These are phyloP conservation scores for Metschnikowia cubensis DNA, from an alignment of 805 yeast species.

Conservation along the genomic window DNA sequence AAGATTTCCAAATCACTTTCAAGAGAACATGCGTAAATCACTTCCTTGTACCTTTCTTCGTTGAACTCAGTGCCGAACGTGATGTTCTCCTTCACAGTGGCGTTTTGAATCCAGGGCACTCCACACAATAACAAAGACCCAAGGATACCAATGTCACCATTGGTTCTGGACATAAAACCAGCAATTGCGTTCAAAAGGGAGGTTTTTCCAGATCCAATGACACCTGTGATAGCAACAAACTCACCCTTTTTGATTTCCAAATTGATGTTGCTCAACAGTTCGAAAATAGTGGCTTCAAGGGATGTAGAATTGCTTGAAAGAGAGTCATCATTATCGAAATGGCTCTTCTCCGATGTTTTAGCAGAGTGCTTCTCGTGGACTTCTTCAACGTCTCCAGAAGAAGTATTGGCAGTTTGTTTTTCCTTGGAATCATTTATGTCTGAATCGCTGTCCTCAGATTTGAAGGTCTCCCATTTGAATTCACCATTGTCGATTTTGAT, in stretches of 20 bases:
- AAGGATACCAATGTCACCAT: slow-evolving; percentile 49
- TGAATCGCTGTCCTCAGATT: slow-evolving; percentile 22
- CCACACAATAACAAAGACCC: slow-evolving; percentile 58
- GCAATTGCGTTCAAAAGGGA: slow-evolving; percentile 67
- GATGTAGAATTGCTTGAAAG: slow-evolving; percentile 2
- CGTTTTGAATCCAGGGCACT: slow-evolving; percentile 81
- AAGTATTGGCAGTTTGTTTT: not conserved
- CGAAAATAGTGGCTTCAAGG: slow-evolving; percentile 27
- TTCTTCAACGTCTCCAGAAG: slow-evolving; percentile 1
- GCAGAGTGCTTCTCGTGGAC: not conserved
- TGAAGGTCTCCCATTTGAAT: slow-evolving; percentile 60
- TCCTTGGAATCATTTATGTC: slow-evolving; percentile 8
- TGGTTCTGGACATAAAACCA: slow-evolving; percentile 59
- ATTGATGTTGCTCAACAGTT: slow-evolving; percentile 49
- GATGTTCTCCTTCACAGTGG: slow-evolving; percentile 72
- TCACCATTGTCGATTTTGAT: slow-evolving; percentile 49
- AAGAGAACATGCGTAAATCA: slow-evolving; percentile 64
- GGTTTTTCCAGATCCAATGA: slow-evolving; percentile 80
- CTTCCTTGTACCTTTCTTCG: slow-evolving; percentile 45
- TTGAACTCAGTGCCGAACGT: slow-evolving; percentile 59
- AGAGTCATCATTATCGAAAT: not conserved
- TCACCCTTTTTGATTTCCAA: slow-evolving; percentile 59
- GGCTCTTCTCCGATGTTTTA: not conserved
- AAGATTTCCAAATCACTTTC: slow-evolving; percentile 59
- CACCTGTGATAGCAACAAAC: slow-evolving; percentile 71